phyloP scores from a whole-genome alignment of 139 green algal species.

The Penium margaritaceum region DNA sequence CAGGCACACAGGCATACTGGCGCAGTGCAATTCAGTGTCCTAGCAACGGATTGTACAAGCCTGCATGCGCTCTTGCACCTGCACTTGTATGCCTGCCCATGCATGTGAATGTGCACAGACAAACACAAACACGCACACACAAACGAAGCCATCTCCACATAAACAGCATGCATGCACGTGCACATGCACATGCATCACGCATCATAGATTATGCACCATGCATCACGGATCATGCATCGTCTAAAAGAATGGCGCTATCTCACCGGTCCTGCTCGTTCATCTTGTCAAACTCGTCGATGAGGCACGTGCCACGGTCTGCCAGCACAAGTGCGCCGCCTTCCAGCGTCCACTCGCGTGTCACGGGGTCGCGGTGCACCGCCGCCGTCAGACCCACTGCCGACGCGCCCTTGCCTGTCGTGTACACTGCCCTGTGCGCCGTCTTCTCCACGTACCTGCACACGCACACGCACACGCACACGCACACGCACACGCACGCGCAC shows the following conservation, averaged over 20 bases:
- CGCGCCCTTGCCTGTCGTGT: constrained; percentile 96
- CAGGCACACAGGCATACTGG: too few relatives aligned
- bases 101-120: too few relatives aligned
- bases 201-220: too few relatives aligned
- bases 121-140: too few relatives aligned
- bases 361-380: constrained; percentile 78
- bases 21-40: too few relatives aligned
- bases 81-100: too few relatives aligned
- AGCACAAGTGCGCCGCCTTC: constrained; percentile 95
- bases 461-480: too few relatives aligned
- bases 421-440: constrained; percentile 80
- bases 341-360: constrained; percentile 86
- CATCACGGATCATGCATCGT: too few relatives aligned
- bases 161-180: neutral
- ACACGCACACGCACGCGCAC: too few relatives aligned
- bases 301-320: constrained; percentile 87
- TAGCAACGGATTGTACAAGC: too few relatives aligned
- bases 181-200: neutral
- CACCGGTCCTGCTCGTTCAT: constrained; percentile 92
- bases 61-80: too few relatives aligned
- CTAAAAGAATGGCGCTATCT: neutral
- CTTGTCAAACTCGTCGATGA: constrained; percentile 99
- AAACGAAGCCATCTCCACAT: too few relatives aligned
- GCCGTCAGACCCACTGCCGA: constrained; percentile 92
- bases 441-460: constrained; percentile 79